Evolutionary conservation across 768 basidiomycete species (phyloP), one percentile per base, ranked within the genome.

Genomic region (Termitomyces sp.): DNA sequence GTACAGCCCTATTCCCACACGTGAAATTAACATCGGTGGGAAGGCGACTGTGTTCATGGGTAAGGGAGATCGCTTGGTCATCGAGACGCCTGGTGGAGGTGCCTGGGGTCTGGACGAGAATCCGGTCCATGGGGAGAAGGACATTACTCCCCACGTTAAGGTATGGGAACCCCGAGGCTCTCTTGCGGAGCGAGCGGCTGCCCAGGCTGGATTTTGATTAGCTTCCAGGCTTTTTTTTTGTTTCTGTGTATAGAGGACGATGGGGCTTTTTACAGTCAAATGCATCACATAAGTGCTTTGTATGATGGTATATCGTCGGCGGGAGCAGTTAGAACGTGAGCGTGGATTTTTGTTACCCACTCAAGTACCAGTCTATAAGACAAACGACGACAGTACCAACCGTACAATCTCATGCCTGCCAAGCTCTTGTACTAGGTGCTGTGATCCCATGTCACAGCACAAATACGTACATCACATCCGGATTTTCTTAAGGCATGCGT

Each of bases 81-180:
- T 96, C 49, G 86, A 94, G 74, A 95, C 95, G 0, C 95, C 95
- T 0, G 95, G 95, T 0, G 95, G 88, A 9, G 95, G 95, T 7
- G 95, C 86, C 3, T 96, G 90, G 90, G 94, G 94, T 1, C 67
- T 61, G 16, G 63, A 65, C 10, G 75, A 76, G 55, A 72, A 67
- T 34, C 66, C 45, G 62, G 49, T 45, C 8, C 45, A 60, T 34
- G 57, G 48, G 56, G 66, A 59, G 65, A 74, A 73, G 62, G 62
- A 56, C 34, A 48, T 52, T n/a, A 58, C 59, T 44, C 62, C 58
- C 24, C 76, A 83, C 68, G 66, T 71, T 44, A 71, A 67, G 30
- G 74, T 70, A 30, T 89, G 88, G 88, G 86, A 87, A 64, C 84
- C 87, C n/a, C 73, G 88, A 56, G 88, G 88, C 0, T 89, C 87